phyloP scores from a whole-genome alignment of 2,329 filamentous ascomycete genomes.

The Ceratocystis albifundus region DNA sequence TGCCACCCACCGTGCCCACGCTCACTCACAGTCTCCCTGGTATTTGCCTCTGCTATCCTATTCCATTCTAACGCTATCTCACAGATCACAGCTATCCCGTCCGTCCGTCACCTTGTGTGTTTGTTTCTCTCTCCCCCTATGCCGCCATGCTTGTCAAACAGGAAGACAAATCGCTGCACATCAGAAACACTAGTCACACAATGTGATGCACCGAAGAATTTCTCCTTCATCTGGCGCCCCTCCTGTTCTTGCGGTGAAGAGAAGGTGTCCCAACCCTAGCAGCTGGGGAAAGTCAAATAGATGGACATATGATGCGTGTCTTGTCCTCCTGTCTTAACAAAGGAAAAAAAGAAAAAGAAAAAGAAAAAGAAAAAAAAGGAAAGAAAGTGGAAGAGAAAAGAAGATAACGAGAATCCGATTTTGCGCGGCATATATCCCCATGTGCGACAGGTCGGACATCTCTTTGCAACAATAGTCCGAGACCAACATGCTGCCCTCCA shows the following conservation, averaged over 20 bases:
- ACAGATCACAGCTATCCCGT: too few relatives aligned
- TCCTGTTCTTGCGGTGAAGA: conserved; percentile 12
- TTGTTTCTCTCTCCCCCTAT: background rate
- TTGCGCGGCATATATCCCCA: background rate
- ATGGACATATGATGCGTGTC: too few relatives aligned
- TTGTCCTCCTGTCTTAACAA: background rate
- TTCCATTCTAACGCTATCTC: too few relatives aligned
- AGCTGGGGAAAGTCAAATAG: too few relatives aligned
- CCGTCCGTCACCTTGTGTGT: background rate
- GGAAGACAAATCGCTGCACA: background rate
- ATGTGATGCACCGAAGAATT: conserved; percentile 8
- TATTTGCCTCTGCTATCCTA: too few relatives aligned
- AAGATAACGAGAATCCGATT: background rate
- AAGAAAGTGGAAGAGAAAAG: background rate
- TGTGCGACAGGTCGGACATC: background rate
- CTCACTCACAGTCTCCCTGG: too few relatives aligned
- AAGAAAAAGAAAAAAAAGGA: too few relatives aligned
- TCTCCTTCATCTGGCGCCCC: background rate
- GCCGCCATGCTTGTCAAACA: background rate
- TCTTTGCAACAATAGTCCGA: background rate
- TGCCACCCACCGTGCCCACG: too few relatives aligned
- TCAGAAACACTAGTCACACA: conserved; percentile 10
- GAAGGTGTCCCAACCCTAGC: background rate
- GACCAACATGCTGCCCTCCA: background rate
- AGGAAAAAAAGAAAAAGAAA: too few relatives aligned